Base-by-base conservation (phyloP, 2,329 filamentous ascomycete genomes). In the Colletotrichum lindemuthianum region DNA sequence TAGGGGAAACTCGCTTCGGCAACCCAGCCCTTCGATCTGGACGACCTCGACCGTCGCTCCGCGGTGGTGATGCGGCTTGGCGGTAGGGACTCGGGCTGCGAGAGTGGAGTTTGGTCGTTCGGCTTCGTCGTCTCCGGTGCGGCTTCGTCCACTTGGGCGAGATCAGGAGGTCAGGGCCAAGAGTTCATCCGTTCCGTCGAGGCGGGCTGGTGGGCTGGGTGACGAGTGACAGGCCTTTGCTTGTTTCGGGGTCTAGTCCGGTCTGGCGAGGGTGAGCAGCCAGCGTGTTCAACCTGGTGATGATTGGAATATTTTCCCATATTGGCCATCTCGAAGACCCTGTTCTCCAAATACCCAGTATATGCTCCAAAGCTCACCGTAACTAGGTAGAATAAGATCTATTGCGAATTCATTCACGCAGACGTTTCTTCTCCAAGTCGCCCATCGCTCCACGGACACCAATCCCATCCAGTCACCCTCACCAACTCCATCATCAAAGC, bases 21-120 rank as follows among this genome's bases (percentile, higher is more conserved):
- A 59, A 15, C 7, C 32, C 41, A 33, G 12, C 15, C 2, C 49
- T 53, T 12, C 53, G 53, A 66, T 55, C 63, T 41, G 34, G 41
- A 13, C 9, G 36, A 41, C 13, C 24, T 59, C 37, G 53, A 37
- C 16, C 16, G 33, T 33, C 44, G 4, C 33, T 32, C 48, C 57
- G 24, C 32, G 41, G 24, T 52, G 16, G 34, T 53, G 63, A 65
- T 52, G 63, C 59, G 34, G 9, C 48, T 66, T 64, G 60, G 51
- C 52, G 15, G 52, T 60, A 33, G n/a, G 44, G 34, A 24, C 36
- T n/a, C 41, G 51, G 51, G 61, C 24, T 39, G 45, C 12, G 15
- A 57, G 44, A 5, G 51, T 56, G 51, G 51, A 16, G 36, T 11
- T 36, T 33, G 48, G 24, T 6, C 37, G n/a, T n/a, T 64, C 63